These are phyloP conservation scores for Ogataea salicorniae DNA, from an alignment of 805 yeast species.

Conservation along the genomic window DNA sequence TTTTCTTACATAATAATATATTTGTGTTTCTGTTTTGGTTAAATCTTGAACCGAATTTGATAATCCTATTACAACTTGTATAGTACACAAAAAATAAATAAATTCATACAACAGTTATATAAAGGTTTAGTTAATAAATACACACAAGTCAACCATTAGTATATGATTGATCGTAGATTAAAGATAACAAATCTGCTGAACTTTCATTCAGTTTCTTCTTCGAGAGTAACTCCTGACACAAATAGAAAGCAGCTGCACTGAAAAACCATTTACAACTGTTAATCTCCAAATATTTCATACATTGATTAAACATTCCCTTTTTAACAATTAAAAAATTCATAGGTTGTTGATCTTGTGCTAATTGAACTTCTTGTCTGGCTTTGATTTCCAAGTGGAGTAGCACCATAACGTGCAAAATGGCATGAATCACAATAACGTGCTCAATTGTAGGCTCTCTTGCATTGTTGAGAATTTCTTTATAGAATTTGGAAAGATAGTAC, in stretches of 20 bases:
- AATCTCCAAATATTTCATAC: constrained; percentile 14
- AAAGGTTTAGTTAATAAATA: too few species aligned
- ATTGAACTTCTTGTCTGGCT: constrained; percentile 15
- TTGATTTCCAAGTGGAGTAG: constrained; percentile 24
- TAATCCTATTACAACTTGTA: too few species aligned
- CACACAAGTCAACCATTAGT: not conserved
- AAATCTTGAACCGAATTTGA: too few species aligned
- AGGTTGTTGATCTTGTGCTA: not conserved
- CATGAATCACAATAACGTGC: constrained; percentile 25
- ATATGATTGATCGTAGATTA: constrained; percentile 9
- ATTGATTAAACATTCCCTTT: constrained; percentile 10
- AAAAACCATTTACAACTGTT: constrained; percentile 27
- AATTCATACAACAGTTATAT: not conserved
- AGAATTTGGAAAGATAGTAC: constrained; percentile 13
- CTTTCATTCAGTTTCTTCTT: constrained; percentile 3
- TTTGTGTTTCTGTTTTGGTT: too few species aligned
- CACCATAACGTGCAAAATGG: constrained; percentile 26
- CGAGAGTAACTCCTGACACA: constrained; percentile 18
- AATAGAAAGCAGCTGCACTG: constrained; percentile 26
- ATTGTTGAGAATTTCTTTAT: constrained; percentile 11
- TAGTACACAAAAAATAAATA: not conserved
- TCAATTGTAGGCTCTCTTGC: constrained; percentile 16
- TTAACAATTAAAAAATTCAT: constrained; percentile 9
- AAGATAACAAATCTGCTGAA: constrained; percentile 11
- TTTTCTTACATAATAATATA: too few species aligned